phyloP scores from a whole-genome alignment of 108 stramenopile genomes.

The Fragilaria radians region DNA sequence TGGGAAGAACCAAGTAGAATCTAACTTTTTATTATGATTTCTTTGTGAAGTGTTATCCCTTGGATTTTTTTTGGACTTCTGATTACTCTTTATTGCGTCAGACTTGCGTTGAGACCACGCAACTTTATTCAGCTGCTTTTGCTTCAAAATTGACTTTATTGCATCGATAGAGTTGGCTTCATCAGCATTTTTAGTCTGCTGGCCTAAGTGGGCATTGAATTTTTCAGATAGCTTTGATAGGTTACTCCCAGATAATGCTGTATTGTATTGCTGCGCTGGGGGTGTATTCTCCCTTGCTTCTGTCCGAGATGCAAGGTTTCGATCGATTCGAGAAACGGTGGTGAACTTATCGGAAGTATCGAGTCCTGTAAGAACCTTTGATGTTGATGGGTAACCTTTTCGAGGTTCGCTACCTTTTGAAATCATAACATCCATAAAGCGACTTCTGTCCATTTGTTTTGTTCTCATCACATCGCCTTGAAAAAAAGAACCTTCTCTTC shows the following conservation, averaged over 20 bases:
- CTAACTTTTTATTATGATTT: slow-evolving; percentile 15
- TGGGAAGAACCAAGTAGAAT: slow-evolving; percentile 72
- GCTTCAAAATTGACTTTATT: background rate
- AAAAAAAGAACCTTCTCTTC: slow-evolving; percentile 56
- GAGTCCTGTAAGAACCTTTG: background rate
- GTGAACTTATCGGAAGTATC: background rate
- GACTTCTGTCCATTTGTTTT: slow-evolving; percentile 37
- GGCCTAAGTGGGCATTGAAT: background rate
- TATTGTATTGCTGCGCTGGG: slow-evolving; percentile 3
- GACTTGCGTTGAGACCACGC: background rate
- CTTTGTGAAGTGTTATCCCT: background rate
- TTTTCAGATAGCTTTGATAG: background rate
- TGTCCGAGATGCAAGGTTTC: background rate
- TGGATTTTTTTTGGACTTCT: background rate
- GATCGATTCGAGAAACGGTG: background rate
- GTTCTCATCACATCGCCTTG: slow-evolving; percentile 25
- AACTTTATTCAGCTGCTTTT: background rate
- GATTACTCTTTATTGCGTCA: background rate
- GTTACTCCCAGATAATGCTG: too few species aligned
- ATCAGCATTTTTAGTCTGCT: background rate
- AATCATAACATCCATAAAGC: slow-evolving; percentile 56
- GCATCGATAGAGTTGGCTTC: background rate
- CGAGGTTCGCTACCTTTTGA: slow-evolving; percentile 17
- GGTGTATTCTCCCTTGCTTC: background rate
- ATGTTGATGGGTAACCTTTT: background rate